Conservation (phyloP, 306 rosid genomes). For the Clitoria ternatea region DNA sequence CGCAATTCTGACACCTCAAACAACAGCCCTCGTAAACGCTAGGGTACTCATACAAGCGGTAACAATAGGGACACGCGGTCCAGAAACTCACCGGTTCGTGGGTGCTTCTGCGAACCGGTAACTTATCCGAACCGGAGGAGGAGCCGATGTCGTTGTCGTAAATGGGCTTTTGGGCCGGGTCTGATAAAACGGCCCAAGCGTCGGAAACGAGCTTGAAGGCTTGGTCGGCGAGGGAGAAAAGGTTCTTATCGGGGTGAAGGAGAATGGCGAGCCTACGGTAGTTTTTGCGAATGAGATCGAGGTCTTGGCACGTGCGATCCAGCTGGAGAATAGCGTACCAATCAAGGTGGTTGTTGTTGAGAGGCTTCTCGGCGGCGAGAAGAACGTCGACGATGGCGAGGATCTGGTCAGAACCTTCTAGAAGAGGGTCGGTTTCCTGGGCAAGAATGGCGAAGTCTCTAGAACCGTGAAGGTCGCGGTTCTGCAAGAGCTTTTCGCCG, state of each 20-base stretch:
- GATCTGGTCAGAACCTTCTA: slow-evolving; percentile 91
- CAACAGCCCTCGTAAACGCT: slow-evolving; percentile 72
- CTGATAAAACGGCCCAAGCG: slow-evolving; percentile 79
- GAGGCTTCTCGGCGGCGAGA: slow-evolving; percentile 53
- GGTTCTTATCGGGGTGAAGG: slow-evolving; percentile 84
- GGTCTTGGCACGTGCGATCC: slow-evolving; percentile 49
- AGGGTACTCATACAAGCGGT: slow-evolving; percentile 62
- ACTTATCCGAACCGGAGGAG: slow-evolving; percentile 18
- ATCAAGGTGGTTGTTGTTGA: slow-evolving; percentile 54
- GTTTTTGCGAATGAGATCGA: slow-evolving; percentile 50
- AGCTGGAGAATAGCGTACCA: slow-evolving; percentile 80
- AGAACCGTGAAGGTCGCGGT: slow-evolving; percentile 69
- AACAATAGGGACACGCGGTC: slow-evolving; percentile 98
- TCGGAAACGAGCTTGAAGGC: slow-evolving; percentile 77
- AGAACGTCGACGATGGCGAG: slow-evolving; percentile 77
- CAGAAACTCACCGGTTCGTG: slow-evolving; percentile 52
- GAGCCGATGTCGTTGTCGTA: slow-evolving; percentile 47
- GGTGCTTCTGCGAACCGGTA: slow-evolving; percentile 39
- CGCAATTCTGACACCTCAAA: slow-evolving; percentile 77
- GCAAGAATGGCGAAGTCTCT: slow-evolving; percentile 75
- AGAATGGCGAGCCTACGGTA: slow-evolving; percentile 78
- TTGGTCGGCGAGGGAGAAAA: slow-evolving; percentile 55
- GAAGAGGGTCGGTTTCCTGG: slow-evolving; percentile 83
- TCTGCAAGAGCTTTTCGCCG: slow-evolving; percentile 69
- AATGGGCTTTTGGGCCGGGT: slow-evolving; percentile 42